Evolutionary conservation across 495 filamentous ascomycete genomes (phyloP).

Genomic region (Penicillium odoratum): DNA sequence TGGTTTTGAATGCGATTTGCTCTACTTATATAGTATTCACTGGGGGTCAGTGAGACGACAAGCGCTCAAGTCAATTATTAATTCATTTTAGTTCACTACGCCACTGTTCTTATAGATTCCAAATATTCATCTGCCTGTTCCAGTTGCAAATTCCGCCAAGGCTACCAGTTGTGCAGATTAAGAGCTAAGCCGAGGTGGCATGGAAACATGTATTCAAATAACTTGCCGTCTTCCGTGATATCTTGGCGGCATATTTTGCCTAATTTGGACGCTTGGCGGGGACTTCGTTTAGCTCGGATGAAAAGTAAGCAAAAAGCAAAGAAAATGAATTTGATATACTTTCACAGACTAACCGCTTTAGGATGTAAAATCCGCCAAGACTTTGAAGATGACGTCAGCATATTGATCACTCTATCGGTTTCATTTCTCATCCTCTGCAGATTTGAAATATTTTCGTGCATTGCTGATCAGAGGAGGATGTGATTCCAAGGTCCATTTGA

Average conservation of each 20-base stretch:
- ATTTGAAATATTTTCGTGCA: not conserved
- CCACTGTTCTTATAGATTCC: not conserved
- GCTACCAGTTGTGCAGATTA: too few relatives aligned
- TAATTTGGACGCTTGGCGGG: too few relatives aligned
- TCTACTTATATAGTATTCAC: too few relatives aligned
- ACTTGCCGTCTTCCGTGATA: too few relatives aligned
- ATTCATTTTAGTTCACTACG: too few relatives aligned
- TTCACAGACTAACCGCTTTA: not conserved
- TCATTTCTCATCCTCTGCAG: not conserved
- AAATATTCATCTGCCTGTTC: not conserved
- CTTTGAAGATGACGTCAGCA: not conserved
- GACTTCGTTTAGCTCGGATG: too few relatives aligned
- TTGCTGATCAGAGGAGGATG: not conserved
- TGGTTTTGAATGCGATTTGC: not conserved
- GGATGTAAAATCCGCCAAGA: constrained; percentile 1
- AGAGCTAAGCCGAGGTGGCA: too few relatives aligned
- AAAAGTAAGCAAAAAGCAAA: too few relatives aligned
- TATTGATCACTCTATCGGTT: not conserved
- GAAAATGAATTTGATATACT: too few relatives aligned
- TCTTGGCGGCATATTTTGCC: too few relatives aligned
- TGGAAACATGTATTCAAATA: too few relatives aligned
- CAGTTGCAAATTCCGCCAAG: not conserved
- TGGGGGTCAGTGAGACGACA: not conserved
- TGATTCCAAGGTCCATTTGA: not conserved
- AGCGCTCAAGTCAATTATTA: too few relatives aligned